Conservation (phyloP, 1,284 basidiomycete species). For the Leucoagaricus sp. region DNA sequence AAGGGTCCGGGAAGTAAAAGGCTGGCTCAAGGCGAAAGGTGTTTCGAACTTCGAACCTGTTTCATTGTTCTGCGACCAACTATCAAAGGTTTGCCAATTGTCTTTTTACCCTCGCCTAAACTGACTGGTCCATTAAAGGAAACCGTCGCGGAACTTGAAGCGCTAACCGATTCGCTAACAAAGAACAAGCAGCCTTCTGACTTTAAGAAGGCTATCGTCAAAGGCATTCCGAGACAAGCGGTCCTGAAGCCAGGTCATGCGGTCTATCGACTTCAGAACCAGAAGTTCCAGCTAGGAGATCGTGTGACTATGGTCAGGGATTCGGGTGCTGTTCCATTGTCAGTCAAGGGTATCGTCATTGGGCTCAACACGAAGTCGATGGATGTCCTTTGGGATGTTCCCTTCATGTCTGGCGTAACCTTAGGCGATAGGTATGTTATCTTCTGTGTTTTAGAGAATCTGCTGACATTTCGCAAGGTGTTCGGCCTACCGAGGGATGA, state of each 20-base stretch:
- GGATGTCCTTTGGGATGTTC: slow-evolving; percentile 96
- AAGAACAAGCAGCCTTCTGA: slow-evolving; percentile 56
- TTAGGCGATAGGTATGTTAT: slow-evolving; percentile 75
- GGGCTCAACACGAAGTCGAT: slow-evolving; percentile 85
- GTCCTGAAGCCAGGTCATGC: slow-evolving; percentile 94
- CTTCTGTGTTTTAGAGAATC: background rate
- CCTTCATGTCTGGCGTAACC: slow-evolving; percentile 92
- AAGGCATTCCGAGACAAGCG: slow-evolving; percentile 91
- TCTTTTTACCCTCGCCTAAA: background rate
- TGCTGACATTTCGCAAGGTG: slow-evolving; percentile 46
- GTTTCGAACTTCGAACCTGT: slow-evolving; percentile 92
- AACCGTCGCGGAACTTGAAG: slow-evolving; percentile 79
- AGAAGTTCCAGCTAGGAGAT: slow-evolving; percentile 92
- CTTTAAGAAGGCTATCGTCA: slow-evolving; percentile 90
- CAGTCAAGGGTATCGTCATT: slow-evolving; percentile 92
- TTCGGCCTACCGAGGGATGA: slow-evolving; percentile 87
- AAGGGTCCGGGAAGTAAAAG: slow-evolving; percentile 76
- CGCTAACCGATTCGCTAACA: slow-evolving; percentile 69
- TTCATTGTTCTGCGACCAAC: slow-evolving; percentile 88
- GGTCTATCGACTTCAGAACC: slow-evolving; percentile 87
- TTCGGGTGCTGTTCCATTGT: slow-evolving; percentile 90
- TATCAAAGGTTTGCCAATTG: slow-evolving; percentile 68
- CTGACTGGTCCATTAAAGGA: slow-evolving; percentile 44
- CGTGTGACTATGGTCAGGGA: slow-evolving; percentile 96
- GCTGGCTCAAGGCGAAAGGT: slow-evolving; percentile 88